phyloP scores from a whole-genome alignment of 495 filamentous ascomycete species.

The Neurospora tetrasperma region DNA sequence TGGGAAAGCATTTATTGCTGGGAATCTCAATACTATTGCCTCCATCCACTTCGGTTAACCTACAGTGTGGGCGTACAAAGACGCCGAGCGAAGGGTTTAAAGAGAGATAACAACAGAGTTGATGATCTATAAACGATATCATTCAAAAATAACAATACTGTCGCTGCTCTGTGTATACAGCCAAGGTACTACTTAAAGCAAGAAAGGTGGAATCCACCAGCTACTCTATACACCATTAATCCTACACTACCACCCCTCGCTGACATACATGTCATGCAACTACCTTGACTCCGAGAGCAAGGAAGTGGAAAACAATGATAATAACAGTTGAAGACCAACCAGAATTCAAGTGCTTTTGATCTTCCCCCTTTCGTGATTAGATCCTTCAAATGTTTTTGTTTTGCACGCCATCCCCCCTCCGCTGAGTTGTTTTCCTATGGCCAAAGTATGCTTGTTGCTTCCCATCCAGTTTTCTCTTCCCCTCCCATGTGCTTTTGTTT shows the following conservation, averaged over 20 bases:
- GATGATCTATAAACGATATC: background rate
- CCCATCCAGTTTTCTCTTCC: background rate
- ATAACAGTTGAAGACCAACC: background rate
- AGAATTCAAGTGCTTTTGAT: background rate
- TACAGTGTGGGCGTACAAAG: too few species aligned
- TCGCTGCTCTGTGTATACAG: background rate
- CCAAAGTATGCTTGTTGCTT: background rate
- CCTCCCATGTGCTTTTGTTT: background rate
- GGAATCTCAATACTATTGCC: too few species aligned
- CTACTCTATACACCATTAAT: background rate
- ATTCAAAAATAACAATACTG: background rate
- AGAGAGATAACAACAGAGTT: background rate
- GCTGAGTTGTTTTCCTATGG: background rate
- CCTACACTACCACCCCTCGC: background rate
- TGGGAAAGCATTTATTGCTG: too few species aligned
- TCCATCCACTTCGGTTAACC: too few species aligned
- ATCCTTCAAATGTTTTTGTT: background rate
- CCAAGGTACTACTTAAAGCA: background rate
- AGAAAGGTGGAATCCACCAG: background rate
- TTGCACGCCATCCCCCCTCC: background rate
- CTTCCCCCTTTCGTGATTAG: background rate
- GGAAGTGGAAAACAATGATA: background rate
- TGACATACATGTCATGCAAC: background rate
- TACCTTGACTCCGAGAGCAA: background rate
- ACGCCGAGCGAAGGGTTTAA: too few species aligned